These are phyloP conservation scores for Potentilla sterilis DNA, from an alignment of 306 rosid genomes.

Conservation along the genomic window DNA sequence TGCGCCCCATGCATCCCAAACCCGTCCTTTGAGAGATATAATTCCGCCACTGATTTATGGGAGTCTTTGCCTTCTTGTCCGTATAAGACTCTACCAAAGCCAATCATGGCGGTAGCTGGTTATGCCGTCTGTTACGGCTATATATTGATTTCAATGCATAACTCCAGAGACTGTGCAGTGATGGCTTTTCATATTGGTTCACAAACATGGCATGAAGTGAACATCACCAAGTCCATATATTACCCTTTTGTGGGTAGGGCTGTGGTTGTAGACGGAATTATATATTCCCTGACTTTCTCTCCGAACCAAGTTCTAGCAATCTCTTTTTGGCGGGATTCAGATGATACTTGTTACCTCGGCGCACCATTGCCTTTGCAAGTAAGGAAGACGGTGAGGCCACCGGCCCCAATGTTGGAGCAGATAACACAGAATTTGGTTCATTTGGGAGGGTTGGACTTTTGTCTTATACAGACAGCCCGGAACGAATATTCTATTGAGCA, in stretches of 20 bases:
- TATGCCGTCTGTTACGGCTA: constrained; percentile 1
- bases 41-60: neutral
- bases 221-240: neutral
- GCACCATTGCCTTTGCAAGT: neutral
- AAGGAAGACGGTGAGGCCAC: neutral
- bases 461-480: too few species aligned
- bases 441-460: too few species aligned
- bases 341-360: neutral
- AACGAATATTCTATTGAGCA: too few species aligned
- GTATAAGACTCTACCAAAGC: neutral
- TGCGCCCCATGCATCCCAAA: neutral
- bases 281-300: neutral
- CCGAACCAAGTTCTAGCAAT: neutral
- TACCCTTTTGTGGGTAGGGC: neutral
- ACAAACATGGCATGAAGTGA: neutral
- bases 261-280: neutral
- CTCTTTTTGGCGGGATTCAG: neutral
- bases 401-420: neutral
- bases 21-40: neutral
- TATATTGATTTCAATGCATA: neutral
- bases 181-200: neutral
- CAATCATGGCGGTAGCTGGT: neutral
- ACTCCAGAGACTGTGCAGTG: fast-evolving
- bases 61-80: neutral
- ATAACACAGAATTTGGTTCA: too few species aligned